A percentile compares a stretch with the other conserved stretches of the same genome.
Evolutionary conservation across 768 basidiomycete genomes (phyloP).

Genomic region (Calocybe indica): DNA sequence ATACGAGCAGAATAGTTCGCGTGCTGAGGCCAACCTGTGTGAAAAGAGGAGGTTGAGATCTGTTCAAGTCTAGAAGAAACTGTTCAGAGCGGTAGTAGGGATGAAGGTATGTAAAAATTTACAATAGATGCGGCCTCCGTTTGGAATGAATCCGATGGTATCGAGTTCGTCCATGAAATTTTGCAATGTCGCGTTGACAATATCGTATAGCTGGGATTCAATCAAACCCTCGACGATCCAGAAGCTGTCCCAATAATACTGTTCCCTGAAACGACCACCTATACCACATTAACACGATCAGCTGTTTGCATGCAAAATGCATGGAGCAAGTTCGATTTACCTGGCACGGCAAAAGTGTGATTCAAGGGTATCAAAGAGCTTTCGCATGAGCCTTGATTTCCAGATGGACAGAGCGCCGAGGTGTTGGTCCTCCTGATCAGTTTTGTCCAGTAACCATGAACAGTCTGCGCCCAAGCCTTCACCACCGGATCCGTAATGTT

Average conservation of each 20-base stretch:
- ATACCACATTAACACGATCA: neutral
- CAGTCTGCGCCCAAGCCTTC: constrained; percentile 68
- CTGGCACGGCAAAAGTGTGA: constrained; percentile 87
- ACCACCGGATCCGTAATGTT: constrained; percentile 68
- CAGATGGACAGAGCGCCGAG: constrained; percentile 52
- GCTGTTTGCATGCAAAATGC: neutral
- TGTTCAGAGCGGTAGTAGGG: neutral
- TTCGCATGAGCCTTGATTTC: constrained; percentile 53
- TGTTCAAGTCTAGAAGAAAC: constrained; percentile 56
- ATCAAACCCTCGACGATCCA: constrained; percentile 90
- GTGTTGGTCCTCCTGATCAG: constrained; percentile 73
- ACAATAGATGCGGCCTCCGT: constrained; percentile 92
- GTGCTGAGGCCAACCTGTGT: constrained; percentile 46
- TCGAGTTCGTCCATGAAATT: constrained; percentile 96
- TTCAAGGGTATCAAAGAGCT: constrained; percentile 87
- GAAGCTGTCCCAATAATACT: constrained; percentile 70
- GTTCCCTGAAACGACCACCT: constrained; percentile 75
- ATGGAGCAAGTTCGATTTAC: constrained; percentile 29
- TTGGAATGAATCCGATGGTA: constrained; percentile 85
- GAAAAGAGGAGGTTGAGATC: constrained; percentile 92
- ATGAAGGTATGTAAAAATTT: constrained; percentile 13
- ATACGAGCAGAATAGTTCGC: neutral
- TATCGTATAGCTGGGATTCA: constrained; percentile 64
- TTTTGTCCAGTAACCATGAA: constrained; percentile 81
- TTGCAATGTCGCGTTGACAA: constrained; percentile 73